Evolutionary conservation across 23 red algal genomes (phyloP), one percentile per base, ranked within the genome.

Genomic region (Gracilaria domingensis): DNA sequence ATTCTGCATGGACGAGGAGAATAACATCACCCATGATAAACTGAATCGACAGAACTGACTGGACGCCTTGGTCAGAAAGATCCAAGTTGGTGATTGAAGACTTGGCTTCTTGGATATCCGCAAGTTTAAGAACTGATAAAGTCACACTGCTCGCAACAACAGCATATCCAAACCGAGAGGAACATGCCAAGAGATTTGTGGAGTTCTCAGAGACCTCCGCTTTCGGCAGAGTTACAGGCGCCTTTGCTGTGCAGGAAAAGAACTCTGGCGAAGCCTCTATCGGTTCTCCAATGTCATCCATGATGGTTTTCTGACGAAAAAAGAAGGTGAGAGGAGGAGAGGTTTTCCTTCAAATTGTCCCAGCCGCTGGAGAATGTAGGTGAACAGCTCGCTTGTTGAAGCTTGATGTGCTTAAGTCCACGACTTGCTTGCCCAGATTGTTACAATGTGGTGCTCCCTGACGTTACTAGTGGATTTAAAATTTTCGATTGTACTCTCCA

Each of bases 151-250:
- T 38, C 6, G 84, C 64, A 9, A 35, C 28, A 12, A 87, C 62
- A 35, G 69, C 62, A 75, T 87, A 87, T 6, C 84, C 84, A 25
- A 75, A 75, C 28, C 84, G 84, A 17, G 84, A 87, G 45, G 84
- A 75, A 71, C 50, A 37, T 18, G 84, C 84, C 8, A 87, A 65
- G 24, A 87, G 84, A 48, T 49, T 70, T 20, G 37, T 69, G 69
- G 3, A 75, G 23, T 70, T 57, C 24, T 66, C 64, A 34, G 65
- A 71, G 34, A 77, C 72, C 3, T 51, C n/a, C 0, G 72, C 23
- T 51, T 50, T 77, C 7, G 72, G 35, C 9, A 77, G 42, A 77
- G 72, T 49, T 49, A 37, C 9, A 4, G 72, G 39, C 5, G 39
- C 72, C 28, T 51, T 48, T 51, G 40, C 72, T 29, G 42, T 51